These are phyloP conservation scores for Lodderomyces jiufengensis DNA, from an alignment of 1,139 yeast genomes.

Conservation along the genomic window DNA sequence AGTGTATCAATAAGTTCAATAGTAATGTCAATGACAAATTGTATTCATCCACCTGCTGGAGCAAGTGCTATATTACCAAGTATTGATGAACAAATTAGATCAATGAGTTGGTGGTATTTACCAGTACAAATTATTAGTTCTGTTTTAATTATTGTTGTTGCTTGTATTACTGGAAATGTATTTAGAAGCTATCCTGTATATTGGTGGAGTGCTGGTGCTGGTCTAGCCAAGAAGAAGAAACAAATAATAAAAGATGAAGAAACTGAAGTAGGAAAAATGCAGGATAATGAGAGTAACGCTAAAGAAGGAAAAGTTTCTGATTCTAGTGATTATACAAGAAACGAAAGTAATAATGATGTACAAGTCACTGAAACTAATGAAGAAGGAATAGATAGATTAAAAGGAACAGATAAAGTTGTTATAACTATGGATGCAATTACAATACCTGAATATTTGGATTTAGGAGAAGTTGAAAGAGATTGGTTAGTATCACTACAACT, in stretches of 20 bases:
- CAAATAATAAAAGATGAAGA: neutral
- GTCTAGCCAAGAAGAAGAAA: neutral
- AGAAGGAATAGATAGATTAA: slow-evolving; percentile 5
- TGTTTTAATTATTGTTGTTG: slow-evolving; percentile 49
- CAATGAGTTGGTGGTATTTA: slow-evolving; percentile 67
- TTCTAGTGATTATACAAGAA: slow-evolving; percentile 1
- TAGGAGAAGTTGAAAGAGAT: slow-evolving; percentile 26
- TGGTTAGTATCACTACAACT: slow-evolving; percentile 25
- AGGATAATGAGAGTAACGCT: slow-evolving; percentile 6
- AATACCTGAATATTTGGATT: slow-evolving; percentile 23
- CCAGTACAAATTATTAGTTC: slow-evolving; percentile 55
- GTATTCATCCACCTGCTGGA: slow-evolving; percentile 75
- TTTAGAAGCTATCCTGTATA: slow-evolving; percentile 53
- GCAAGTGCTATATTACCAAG: slow-evolving; percentile 66
- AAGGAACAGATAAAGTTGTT: slow-evolving; percentile 14
- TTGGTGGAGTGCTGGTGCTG: slow-evolving; percentile 55
- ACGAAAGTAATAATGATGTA: slow-evolving; percentile 6
- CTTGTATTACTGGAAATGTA: slow-evolving; percentile 55
- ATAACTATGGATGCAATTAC: slow-evolving; percentile 19
- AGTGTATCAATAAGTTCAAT: slow-evolving; percentile 57
- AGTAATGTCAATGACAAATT: slow-evolving; percentile 53
- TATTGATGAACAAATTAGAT: slow-evolving; percentile 42
- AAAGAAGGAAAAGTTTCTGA: neutral
- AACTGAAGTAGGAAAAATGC: neutral
- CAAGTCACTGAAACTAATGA: slow-evolving; percentile 4